A percentile compares a stretch with the other conserved stretches of the same genome.
phyloP scores from a whole-genome alignment of 495 filamentous ascomycete genomes.

The Lasiosphaeria miniovina region DNA sequence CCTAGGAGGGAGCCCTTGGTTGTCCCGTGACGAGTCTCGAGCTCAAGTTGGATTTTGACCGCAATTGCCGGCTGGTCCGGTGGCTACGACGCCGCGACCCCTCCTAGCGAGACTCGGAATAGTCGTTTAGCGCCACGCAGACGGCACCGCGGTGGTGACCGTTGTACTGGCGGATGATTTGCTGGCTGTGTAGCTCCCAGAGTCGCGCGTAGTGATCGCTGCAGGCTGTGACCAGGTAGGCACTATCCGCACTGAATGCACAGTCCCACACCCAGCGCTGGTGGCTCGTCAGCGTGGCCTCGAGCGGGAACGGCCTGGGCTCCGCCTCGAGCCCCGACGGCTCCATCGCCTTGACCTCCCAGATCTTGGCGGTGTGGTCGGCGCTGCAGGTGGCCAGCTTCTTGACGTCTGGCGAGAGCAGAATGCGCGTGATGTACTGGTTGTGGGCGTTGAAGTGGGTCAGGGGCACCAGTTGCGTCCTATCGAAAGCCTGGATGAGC shows the following conservation, averaged over 20 bases:
- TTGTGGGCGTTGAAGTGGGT: conserved; percentile 91
- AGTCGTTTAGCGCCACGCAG: conserved; percentile 96
- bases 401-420: conserved; percentile 95
- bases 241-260: conserved; percentile 93
- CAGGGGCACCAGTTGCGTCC: conserved; percentile 84
- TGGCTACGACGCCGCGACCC: neutral
- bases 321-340: conserved; percentile 44
- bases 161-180: conserved; percentile 95
- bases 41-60: no score
- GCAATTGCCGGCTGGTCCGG: no score
- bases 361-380: conserved; percentile 97
- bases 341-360: conserved; percentile 70
- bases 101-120: conserved; percentile 67
- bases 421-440: conserved; percentile 90
- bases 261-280: conserved; percentile 99
- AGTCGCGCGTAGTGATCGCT: conserved; percentile 95
- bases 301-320: conserved; percentile 62
- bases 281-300: conserved; percentile 88
- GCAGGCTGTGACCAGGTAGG: conserved; percentile 96
- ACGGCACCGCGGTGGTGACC: conserved; percentile 94
- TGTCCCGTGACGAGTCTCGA: no score
- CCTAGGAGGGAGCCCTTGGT: no score
- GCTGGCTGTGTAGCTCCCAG: conserved; percentile 83
- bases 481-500: conserved; percentile 76
- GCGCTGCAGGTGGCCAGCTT: conserved; percentile 96